phyloP scores from a whole-genome alignment of 495 filamentous ascomycete genomes.

The Platismatia glauca region DNA sequence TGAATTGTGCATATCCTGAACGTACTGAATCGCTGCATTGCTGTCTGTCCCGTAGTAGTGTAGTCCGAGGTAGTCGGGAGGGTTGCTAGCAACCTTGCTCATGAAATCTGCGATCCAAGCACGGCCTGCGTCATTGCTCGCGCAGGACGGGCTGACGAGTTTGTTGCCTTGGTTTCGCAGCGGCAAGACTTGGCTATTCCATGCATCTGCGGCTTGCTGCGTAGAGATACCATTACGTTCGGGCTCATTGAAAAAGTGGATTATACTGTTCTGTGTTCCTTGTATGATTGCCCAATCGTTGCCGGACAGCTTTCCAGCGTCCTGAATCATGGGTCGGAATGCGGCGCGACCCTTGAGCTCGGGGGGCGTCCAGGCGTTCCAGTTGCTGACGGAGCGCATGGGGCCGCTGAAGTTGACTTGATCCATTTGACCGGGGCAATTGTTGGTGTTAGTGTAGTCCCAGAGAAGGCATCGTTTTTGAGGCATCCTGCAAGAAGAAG shows the following conservation, averaged over 20 bases:
- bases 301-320: slow-evolving; percentile 28
- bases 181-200: slow-evolving; percentile 33
- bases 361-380: slow-evolving; percentile 40
- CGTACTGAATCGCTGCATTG: slow-evolving; percentile 27
- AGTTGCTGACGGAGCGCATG: slow-evolving; percentile 34
- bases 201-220: slow-evolving; percentile 34
- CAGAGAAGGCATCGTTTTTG: slow-evolving; percentile 39
- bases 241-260: slow-evolving; percentile 43
- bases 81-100: slow-evolving; percentile 27
- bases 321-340: slow-evolving; percentile 39
- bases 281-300: slow-evolving; percentile 34
- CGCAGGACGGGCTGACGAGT: slow-evolving; percentile 32
- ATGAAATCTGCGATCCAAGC: slow-evolving; percentile 40
- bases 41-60: slow-evolving; percentile 38
- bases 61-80: slow-evolving; percentile 37
- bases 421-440: slow-evolving; percentile 28
- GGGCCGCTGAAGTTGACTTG: slow-evolving; percentile 30
- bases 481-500: slow-evolving; percentile 6
- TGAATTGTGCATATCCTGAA: slow-evolving; percentile 33
- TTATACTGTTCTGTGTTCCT: slow-evolving; percentile 25
- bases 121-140: slow-evolving; percentile 30
- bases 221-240: slow-evolving; percentile 35
- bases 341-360: slow-evolving; percentile 35
- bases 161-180: slow-evolving; percentile 35
- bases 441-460: slow-evolving; percentile 39